Evolutionary conservation across 2,329 filamentous ascomycete genomes (phyloP).

Genomic region (Hypoxylon rubiginosum): DNA sequence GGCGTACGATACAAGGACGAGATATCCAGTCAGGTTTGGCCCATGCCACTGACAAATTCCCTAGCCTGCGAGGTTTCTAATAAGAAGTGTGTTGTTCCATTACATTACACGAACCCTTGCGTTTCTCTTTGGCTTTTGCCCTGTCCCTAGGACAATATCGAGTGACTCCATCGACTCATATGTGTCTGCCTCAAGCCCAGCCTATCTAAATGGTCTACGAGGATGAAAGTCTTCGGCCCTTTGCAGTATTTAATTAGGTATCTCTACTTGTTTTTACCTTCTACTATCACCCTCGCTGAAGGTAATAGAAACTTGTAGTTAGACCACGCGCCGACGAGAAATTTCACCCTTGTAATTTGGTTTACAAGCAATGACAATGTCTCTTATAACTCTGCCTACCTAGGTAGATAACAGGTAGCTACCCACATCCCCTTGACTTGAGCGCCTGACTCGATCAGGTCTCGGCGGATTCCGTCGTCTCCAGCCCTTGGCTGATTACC

Average conservation of each 20-base stretch:
- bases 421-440: neutral
- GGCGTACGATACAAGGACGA: conserved; percentile 13
- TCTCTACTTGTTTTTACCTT: neutral
- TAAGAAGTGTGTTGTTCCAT: neutral
- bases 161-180: neutral
- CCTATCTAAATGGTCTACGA: neutral
- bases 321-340: neutral
- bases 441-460: neutral
- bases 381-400: neutral
- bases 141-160: neutral
- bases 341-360: neutral
- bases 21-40: neutral
- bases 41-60: conserved; percentile 4
- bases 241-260: neutral
- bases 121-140: no score
- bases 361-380: neutral
- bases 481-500: no score
- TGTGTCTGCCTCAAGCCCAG: neutral
- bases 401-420: no score
- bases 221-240: neutral
- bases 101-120: no score
- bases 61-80: neutral
- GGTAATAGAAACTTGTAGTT: conserved; percentile 2
- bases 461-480: neutral
- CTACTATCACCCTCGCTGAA: neutral